These are phyloP conservation scores for Tuctoria greenei DNA, from an alignment of 176 grass and related monocot genomes.

Conservation along the genomic window DNA sequence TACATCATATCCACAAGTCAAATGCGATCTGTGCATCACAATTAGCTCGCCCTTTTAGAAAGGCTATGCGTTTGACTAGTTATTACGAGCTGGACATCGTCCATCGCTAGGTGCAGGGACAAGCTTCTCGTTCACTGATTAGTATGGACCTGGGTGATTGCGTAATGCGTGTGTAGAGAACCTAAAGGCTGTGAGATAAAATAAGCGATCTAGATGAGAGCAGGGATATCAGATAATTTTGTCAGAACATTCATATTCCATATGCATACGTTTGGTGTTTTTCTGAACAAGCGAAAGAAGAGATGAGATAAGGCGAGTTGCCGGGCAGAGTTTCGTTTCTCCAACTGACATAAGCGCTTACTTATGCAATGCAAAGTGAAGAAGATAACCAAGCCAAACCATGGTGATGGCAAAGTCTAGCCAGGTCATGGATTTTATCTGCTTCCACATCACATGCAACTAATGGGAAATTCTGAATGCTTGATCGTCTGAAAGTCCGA, in stretches of 20 bases:
- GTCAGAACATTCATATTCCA: constrained; percentile 9
- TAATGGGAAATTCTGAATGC: constrained; percentile 11
- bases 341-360: not conserved
- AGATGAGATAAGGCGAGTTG: not conserved
- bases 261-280: not conserved
- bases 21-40: constrained; percentile 35
- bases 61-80: constrained; percentile 43
- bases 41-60: constrained; percentile 41
- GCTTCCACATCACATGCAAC: constrained; percentile 12
- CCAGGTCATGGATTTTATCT: constrained; percentile 33
- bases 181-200: constrained; percentile 12
- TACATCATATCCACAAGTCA: constrained; percentile 49
- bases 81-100: constrained; percentile 23
- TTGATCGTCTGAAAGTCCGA: not conserved
- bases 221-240: constrained; percentile 19
- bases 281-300: not conserved
- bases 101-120: constrained; percentile 35
- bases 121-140: constrained; percentile 26
- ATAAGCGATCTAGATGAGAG: constrained; percentile 34
- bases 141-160: constrained; percentile 20
- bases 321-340: not conserved
- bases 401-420: not conserved
- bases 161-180: constrained; percentile 34
- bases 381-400: not conserved
- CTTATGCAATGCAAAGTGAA: not conserved